Conservation (phyloP, 2,329 filamentous ascomycete species). For the Pestalotiopsis sp. region DNA sequence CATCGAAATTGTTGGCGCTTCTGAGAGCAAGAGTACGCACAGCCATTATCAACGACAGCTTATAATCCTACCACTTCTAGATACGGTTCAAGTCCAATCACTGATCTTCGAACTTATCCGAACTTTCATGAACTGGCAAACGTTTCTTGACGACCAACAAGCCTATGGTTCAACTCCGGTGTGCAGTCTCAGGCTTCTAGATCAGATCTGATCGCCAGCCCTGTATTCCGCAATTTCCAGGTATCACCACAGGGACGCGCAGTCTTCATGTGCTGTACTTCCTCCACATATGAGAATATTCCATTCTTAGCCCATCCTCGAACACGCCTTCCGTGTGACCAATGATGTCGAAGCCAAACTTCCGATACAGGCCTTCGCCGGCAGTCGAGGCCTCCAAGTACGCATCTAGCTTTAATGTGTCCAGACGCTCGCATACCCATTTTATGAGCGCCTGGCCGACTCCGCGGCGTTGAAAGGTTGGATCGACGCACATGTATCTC, state of each 20-base stretch:
- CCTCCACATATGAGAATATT: conserved; percentile 7
- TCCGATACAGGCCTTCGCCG: not conserved
- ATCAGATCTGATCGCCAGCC: no score
- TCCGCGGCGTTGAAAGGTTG: not conserved
- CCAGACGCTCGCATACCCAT: not conserved
- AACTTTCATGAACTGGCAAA: no score
- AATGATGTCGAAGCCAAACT: conserved; percentile 3
- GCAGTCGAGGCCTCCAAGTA: conserved; percentile 7
- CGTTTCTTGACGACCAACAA: no score
- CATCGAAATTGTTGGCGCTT: no score
- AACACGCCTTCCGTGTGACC: not conserved
- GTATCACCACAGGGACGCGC: not conserved
- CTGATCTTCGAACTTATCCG: no score
- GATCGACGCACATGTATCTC: conserved; percentile 12
- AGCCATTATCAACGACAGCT: no score
- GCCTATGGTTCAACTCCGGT: not conserved
- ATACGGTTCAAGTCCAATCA: no score
- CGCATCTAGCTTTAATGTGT: not conserved
- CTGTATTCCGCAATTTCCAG: not conserved
- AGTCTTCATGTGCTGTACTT: not conserved
- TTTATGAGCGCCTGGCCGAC: not conserved
- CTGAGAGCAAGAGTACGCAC: no score
- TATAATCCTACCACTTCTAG: no score
- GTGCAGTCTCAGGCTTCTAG: not conserved
- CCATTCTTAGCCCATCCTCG: not conserved